Evolutionary conservation across 2,329 filamentous ascomycete species (phyloP), one percentile per base, ranked within the genome.

Genomic region (Thielaviopsis musarum): DNA sequence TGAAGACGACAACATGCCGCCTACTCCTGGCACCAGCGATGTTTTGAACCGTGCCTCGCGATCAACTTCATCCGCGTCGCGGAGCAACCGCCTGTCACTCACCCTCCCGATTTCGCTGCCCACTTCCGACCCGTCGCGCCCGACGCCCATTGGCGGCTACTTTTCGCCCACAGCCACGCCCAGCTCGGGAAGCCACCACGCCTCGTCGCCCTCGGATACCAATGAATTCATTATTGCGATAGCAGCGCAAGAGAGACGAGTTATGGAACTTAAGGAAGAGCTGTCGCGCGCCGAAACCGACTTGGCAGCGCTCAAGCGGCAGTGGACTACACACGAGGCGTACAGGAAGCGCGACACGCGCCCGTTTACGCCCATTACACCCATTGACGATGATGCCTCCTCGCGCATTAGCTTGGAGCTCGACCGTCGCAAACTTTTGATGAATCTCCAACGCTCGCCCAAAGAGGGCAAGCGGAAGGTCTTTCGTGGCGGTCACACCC

Each of bases 211-310:
- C 70, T 49, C 74, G 45, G 81, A 84, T 62, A 74, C 81, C 57
- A 79, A 78, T 66, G 77, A 84, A 56, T 87, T 96, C 66, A 83
- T 98, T 64, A 91, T 89, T 62, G 87, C 91, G 60, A 86, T 98
- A 66, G 93, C 93, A 52, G 84, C 88, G 15, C 91, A 97, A 72
- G 93, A 98, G 73, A 80, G 93, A 60, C 84, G 83, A 64, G 91
- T 98, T 1, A 74, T 98, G 60, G 93, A 97, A 71, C 75, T 98
- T 57, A 86, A 84, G 62, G 93, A 98, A 70, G 91, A 97, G 70
- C 75, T 98, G n/a, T 74, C 76, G 24, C 84, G 84, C 62, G 91
- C 93, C 5, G 91, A 98, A 69, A 73, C 75, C 13, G 87, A 95
- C 54, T 75, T 98, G 49, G 75, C 76, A 54, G 79, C 75, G 51